These are phyloP conservation scores for Alectoria sarmentosa DNA, from an alignment of 495 filamentous ascomycete species.

Conservation along the genomic window DNA sequence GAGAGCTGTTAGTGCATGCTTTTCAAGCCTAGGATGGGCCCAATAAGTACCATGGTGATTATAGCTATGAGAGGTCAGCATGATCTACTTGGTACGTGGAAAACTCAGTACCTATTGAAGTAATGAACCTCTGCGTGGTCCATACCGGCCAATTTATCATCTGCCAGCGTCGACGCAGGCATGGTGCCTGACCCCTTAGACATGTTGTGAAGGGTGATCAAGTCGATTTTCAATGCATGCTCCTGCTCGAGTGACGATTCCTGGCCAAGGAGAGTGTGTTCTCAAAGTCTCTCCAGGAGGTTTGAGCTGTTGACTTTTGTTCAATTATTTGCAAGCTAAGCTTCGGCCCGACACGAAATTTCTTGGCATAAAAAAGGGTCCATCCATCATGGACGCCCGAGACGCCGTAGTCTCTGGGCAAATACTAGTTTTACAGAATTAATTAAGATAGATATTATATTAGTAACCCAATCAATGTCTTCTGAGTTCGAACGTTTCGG, in stretches of 20 bases:
- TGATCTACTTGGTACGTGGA: constrained; percentile 20
- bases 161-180: background rate
- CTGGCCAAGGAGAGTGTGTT: background rate
- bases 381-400: too few species aligned
- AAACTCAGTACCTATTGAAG: constrained; percentile 74
- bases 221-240: background rate
- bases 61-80: constrained; percentile 54
- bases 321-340: background rate
- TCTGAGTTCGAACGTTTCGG: too few species aligned
- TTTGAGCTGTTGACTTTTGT: background rate
- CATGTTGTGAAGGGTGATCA: background rate
- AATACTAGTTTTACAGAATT: too few species aligned
- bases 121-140: constrained; percentile 91
- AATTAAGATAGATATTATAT: background rate
- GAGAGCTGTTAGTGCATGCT: constrained; percentile 24
- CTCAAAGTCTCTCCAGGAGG: background rate
- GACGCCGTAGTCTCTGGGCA: too few species aligned
- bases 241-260: background rate
- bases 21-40: constrained; percentile 18
- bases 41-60: constrained; percentile 80
- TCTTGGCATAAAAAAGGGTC: background rate
- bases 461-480: background rate
- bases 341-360: background rate
- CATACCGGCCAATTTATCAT: constrained; percentile 51
- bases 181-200: background rate